Evolutionary conservation across 768 basidiomycete species (phyloP), one percentile per base, ranked within the genome.

Genomic region (Candolleomyces aberdarensis): DNA sequence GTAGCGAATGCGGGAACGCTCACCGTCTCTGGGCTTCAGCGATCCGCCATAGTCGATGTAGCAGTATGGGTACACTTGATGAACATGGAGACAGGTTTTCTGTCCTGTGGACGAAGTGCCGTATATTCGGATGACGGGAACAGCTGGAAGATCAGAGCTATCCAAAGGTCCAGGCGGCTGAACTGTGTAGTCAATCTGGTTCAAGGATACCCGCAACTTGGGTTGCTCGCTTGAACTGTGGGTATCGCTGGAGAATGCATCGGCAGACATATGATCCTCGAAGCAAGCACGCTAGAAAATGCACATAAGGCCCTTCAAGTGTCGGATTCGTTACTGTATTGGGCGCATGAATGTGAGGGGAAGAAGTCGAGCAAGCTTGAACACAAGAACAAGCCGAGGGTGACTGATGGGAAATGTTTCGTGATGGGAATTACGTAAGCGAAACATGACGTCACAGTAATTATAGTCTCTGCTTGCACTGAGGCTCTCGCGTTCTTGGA

Each of bases 51-150:
- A 99, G 65, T 94, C 89, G 50, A 96, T 82, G 71, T 85, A 96
- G 72, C 96, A 87, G 74, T 99, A 99, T 0, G 96, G 96, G 74
- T 90, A 96, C 32, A 91, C 90, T 77, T 95, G 93, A 71, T 97
- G 96, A 44, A 98, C 78, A 77, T 97, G 89, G 14, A 96, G 82
- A 69, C 94, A 96, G 19, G 93, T 84, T 69, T 86, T 89, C 71
- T 85, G 78, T 14, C 93, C 91, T 2, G 74, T 70, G 5, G 92
- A 90, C 1, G 94, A 92, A 13, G 86, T 76, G 14, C 96, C 97
- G 71, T 86, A 98, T 53, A 99, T 88, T 56, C 94, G 81, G 60
- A 98, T 78, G 4, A 95, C 81, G 14, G 96, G 96, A 20, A 90
- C 88, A 29, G 77, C 81, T 11, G 80, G 81, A 26, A 93, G 81